Percentiles rank a stretch among this genome's conserved stretches.
These are phyloP conservation scores for Aspergillus asperescens DNA, from an alignment of 495 filamentous ascomycete genomes.

Conservation along the genomic window DNA sequence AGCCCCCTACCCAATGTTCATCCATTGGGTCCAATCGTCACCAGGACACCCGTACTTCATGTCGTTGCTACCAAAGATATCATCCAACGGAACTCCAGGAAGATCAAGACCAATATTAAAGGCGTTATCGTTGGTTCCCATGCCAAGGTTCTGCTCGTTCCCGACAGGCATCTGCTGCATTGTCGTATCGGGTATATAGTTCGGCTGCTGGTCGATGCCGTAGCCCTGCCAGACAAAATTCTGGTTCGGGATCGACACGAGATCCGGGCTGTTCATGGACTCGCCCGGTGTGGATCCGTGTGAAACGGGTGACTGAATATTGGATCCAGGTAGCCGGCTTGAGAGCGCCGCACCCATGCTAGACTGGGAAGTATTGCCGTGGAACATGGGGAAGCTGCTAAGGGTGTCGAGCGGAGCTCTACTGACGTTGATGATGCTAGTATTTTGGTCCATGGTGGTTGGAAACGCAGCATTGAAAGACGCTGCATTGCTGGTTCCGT, in stretches of 20 bases:
- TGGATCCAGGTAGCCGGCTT: slow-evolving; percentile 27
- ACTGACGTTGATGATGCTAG: slow-evolving; percentile 14
- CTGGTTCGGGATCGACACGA: slow-evolving; percentile 44
- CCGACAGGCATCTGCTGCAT: slow-evolving; percentile 19
- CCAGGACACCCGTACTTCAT: slow-evolving; percentile 18
- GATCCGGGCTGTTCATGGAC: slow-evolving; percentile 37
- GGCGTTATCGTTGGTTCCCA: slow-evolving; percentile 29
- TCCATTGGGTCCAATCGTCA: slow-evolving; percentile 45
- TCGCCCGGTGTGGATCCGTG: slow-evolving; percentile 33
- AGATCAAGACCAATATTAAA: slow-evolving; percentile 33
- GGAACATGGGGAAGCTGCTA: slow-evolving; percentile 26
- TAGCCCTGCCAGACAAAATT: slow-evolving; percentile 45
- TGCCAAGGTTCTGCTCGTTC: slow-evolving; percentile 24
- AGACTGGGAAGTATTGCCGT: slow-evolving; percentile 14
- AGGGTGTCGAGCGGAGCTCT: slow-evolving; percentile 28
- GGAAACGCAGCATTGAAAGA: slow-evolving; percentile 17
- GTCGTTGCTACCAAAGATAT: slow-evolving; percentile 39
- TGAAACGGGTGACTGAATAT: slow-evolving; percentile 33
- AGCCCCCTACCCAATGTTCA: slow-evolving; percentile 25
- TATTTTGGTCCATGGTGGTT: slow-evolving; percentile 6
- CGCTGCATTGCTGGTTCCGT: slow-evolving; percentile 12
- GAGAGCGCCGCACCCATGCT: slow-evolving; percentile 28
- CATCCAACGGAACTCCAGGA: slow-evolving; percentile 36
- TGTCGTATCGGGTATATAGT: slow-evolving; percentile 18
- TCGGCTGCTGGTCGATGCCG: slow-evolving; percentile 30